A percentile compares a stretch with the other conserved stretches of the same genome.
Conservation (phyloP, 768 basidiomycete species). For the Boletus huronensis region DNA sequence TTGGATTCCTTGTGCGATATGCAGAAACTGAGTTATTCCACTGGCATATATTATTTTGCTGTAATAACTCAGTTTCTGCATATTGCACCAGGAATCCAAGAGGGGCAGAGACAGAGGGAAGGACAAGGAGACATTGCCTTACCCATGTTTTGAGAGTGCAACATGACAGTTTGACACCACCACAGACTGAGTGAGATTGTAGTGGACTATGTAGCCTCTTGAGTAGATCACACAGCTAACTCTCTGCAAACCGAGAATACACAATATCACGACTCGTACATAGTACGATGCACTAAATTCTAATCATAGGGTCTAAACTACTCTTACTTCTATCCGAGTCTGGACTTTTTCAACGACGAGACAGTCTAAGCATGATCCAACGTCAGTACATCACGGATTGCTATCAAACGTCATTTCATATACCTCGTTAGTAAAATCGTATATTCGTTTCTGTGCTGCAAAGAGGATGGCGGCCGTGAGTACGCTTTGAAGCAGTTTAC, state of each 20-base stretch:
- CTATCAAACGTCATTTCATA: not conserved
- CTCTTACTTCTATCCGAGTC: not conserved
- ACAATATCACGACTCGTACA: not conserved
- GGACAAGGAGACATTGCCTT: too few species aligned
- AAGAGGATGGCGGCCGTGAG: conserved; percentile 94
- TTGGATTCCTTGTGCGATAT: too few species aligned
- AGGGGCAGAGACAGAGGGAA: too few species aligned
- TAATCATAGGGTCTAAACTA: not conserved
- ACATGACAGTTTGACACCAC: too few species aligned
- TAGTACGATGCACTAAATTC: not conserved
- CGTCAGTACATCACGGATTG: not conserved
- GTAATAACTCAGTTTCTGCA: too few species aligned
- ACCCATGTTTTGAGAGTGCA: too few species aligned
- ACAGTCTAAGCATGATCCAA: conserved; percentile 9
- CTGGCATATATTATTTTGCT: too few species aligned
- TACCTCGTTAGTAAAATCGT: conserved; percentile 62
- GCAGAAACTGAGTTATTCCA: too few species aligned
- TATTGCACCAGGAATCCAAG: too few species aligned
- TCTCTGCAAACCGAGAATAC: not conserved
- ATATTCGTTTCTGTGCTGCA: conserved; percentile 80
- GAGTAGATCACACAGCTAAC: not conserved
- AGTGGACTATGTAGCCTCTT: too few species aligned
- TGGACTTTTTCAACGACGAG: conserved; percentile 8
- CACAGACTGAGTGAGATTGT: too few species aligned
- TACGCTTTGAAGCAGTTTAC: conserved; percentile 89